Conservation (phyloP, 2,329 filamentous ascomycete genomes). For the Talaromyces sp. region DNA sequence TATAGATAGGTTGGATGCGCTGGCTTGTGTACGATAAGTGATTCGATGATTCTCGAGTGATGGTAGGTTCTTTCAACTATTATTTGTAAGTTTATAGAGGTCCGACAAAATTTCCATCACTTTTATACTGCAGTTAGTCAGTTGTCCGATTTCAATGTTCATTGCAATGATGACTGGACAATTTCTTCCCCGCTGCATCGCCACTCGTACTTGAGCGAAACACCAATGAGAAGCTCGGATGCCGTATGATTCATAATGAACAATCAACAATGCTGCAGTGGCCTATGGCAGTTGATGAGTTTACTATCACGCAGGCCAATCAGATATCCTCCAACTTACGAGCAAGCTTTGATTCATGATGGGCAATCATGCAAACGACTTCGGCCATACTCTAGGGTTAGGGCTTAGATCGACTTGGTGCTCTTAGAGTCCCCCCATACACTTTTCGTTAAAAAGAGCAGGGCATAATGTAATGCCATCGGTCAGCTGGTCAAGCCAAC, state of each 20-base stretch:
- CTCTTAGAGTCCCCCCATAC: not conserved
- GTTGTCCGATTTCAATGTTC: not conserved
- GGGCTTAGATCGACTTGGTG: not conserved
- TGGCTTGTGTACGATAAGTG: not conserved
- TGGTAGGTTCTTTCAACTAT: not conserved
- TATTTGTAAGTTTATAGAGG: not conserved
- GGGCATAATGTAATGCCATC: not conserved
- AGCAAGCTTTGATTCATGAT: not conserved
- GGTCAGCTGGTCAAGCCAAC: not conserved
- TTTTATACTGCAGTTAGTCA: not conserved
- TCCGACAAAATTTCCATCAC: not conserved
- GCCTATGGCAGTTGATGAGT: not conserved
- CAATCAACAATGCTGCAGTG: constrained; percentile 2
- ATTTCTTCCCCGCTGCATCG: not conserved
- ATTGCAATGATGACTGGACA: not conserved
- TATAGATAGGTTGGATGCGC: not conserved
- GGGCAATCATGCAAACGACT: not conserved
- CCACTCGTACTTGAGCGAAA: not conserved
- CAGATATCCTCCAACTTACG: too few relatives aligned
- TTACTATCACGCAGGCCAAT: not conserved
- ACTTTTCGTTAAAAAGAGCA: not conserved
- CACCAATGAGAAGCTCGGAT: constrained; percentile 5
- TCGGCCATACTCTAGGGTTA: not conserved
- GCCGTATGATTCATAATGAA: constrained; percentile 19
- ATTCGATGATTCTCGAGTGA: not conserved